phyloP scores from a whole-genome alignment of 73 alveolate species.

The Breviolum minutum region DNA sequence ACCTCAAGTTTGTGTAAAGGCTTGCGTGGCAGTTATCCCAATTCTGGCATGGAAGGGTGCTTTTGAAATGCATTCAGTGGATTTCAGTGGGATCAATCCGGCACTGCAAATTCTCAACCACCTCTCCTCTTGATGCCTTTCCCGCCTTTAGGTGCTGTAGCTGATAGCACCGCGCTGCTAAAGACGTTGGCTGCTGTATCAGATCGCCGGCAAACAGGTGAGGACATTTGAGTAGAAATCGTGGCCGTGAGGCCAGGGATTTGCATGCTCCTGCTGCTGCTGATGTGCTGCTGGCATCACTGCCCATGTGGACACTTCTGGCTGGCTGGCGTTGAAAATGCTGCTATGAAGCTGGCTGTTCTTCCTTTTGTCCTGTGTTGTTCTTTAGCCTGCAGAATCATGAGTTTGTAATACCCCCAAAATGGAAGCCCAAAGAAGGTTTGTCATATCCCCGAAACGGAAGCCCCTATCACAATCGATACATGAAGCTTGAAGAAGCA shows the following conservation, averaged over 20 bases:
- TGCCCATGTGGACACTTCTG: not conserved
- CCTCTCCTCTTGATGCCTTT: too few relatives aligned
- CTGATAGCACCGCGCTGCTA: constrained; percentile 26
- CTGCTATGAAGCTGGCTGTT: not conserved
- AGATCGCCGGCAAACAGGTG: not conserved
- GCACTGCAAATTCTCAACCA: too few relatives aligned
- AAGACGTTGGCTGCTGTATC: not conserved
- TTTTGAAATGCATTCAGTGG: not conserved
- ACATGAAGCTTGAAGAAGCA: too few relatives aligned
- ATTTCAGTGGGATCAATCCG: not conserved
- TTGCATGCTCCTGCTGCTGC: not conserved
- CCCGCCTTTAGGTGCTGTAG: constrained; percentile 17
- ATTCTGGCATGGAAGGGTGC: not conserved
- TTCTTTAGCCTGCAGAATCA: too few relatives aligned
- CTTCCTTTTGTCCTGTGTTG: too few relatives aligned
- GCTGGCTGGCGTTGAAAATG: not conserved
- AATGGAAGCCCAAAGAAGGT: too few relatives aligned
- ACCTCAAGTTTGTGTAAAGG: not conserved
- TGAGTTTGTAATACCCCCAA: too few relatives aligned
- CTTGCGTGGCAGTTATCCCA: not conserved
- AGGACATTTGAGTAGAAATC: too few relatives aligned
- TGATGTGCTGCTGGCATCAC: not conserved
- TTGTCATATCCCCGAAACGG: not conserved
- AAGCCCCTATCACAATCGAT: too few relatives aligned
- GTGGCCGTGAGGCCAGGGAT: not conserved